Evolutionary conservation across 1,284 basidiomycete species (phyloP).

Genomic region (Malassezia sp.): DNA sequence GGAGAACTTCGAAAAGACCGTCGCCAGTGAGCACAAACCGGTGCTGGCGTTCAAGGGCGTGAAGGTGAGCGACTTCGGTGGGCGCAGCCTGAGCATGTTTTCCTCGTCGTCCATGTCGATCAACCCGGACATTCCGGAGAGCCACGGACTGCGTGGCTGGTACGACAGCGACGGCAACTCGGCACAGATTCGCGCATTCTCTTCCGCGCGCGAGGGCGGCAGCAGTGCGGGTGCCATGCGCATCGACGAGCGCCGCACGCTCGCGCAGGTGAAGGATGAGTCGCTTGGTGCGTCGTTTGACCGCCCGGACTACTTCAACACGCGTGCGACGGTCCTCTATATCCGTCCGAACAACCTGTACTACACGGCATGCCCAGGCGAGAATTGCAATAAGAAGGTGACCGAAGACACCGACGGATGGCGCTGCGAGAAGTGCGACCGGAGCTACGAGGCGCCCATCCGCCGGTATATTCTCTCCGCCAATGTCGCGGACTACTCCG

Average conservation of each 20-base stretch:
- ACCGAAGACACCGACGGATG: slow-evolving; percentile 60
- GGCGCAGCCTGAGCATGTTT: slow-evolving; percentile 65
- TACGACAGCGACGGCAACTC: slow-evolving; percentile 48
- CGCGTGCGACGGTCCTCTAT: slow-evolving; percentile 75
- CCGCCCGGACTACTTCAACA: slow-evolving; percentile 67
- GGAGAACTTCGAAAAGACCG: slow-evolving; percentile 56
- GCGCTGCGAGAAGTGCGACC: slow-evolving; percentile 89
- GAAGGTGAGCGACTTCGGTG: slow-evolving; percentile 87
- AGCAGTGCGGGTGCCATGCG: slow-evolving; percentile 47
- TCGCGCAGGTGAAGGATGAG: slow-evolving; percentile 71
- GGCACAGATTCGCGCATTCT: slow-evolving; percentile 32
- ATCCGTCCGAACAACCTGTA: slow-evolving; percentile 74
- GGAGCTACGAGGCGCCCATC: slow-evolving; percentile 60
- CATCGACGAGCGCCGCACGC: slow-evolving; percentile 51
- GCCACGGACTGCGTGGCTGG: slow-evolving; percentile 81
- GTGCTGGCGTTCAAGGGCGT: slow-evolving; percentile 76
- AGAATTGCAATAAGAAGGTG: slow-evolving; percentile 85
- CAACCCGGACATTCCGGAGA: slow-evolving; percentile 79
- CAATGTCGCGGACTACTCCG: slow-evolving; percentile 77
- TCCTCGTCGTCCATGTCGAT: slow-evolving; percentile 49
- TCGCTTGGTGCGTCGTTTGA: slow-evolving; percentile 65
- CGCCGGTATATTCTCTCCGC: slow-evolving; percentile 84
- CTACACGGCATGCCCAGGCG: slow-evolving; percentile 78
- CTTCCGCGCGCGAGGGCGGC: slow-evolving; percentile 49
- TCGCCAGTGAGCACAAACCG: slow-evolving; percentile 36